A percentile compares a stretch with the other conserved stretches of the same genome.
phyloP scores from a whole-genome alignment of 371 early-diverging fungal genomes.

The Blakeslea trispora region DNA sequence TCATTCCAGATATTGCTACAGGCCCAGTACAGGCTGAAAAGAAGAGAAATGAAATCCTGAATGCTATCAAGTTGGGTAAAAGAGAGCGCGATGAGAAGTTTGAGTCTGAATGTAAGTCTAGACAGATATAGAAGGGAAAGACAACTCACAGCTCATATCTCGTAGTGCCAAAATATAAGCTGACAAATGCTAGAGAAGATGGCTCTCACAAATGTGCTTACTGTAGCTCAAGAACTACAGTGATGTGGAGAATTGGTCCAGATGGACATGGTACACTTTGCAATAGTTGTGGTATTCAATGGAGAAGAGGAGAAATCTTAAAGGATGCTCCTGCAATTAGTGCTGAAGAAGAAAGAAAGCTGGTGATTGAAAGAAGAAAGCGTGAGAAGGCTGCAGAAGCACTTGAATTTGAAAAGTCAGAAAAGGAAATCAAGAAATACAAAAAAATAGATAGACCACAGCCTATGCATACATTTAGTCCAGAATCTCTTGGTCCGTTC shows the following conservation, averaged over 20 bases:
- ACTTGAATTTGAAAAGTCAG: conserved; percentile 23
- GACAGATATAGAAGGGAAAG: neutral
- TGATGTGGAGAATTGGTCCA: conserved; percentile 52
- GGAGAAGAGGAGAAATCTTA: conserved; percentile 57
- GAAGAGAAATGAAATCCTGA: conserved; percentile 44
- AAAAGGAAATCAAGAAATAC: conserved; percentile 19
- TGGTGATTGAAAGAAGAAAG: conserved; percentile 26
- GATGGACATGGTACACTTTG: conserved; percentile 47
- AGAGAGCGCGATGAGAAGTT: conserved; percentile 33
- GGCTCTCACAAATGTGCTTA: conserved; percentile 40
- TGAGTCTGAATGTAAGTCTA: conserved; percentile 33
- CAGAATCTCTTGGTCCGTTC: conserved; percentile 14
- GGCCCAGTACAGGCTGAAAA: conserved; percentile 50
- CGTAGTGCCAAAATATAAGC: conserved; percentile 17
- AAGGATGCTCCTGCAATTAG: conserved; percentile 40
- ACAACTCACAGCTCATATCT: neutral
- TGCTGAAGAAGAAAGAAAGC: conserved; percentile 29
- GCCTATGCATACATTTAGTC: neutral
- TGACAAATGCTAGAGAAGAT: conserved; percentile 36
- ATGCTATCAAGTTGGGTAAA: conserved; percentile 43
- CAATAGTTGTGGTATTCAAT: conserved; percentile 55
- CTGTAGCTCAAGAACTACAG: conserved; percentile 43
- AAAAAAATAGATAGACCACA: conserved; percentile 10
- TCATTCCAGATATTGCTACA: conserved; percentile 37
- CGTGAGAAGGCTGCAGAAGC: conserved; percentile 19